phyloP scores from a whole-genome alignment of 108 stramenopile species.

The Licmophora abbreviata region DNA sequence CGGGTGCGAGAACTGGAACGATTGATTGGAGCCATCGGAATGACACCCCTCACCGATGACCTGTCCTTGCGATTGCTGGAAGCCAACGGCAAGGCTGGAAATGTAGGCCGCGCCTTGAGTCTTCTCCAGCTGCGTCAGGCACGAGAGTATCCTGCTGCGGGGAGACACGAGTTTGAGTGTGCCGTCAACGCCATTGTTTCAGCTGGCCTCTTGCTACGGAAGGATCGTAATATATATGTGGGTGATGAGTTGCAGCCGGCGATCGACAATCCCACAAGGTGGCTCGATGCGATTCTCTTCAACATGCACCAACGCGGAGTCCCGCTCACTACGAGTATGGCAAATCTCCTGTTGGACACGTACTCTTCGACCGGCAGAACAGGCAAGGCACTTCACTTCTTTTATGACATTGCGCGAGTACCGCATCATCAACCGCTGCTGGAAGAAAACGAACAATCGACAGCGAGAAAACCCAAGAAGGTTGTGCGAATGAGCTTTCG shows the following conservation, averaged over 20 bases:
- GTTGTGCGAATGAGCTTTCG: slow-evolving; percentile 42
- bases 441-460: slow-evolving; percentile 6
- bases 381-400: slow-evolving; percentile 69
- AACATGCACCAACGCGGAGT: slow-evolving; percentile 77
- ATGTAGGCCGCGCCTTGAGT: slow-evolving; percentile 59
- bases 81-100: slow-evolving; percentile 81
- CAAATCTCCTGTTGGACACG: slow-evolving; percentile 64
- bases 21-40: slow-evolving; percentile 47
- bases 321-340: slow-evolving; percentile 40
- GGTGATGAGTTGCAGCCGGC: slow-evolving; percentile 54
- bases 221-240: slow-evolving; percentile 58
- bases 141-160: slow-evolving; percentile 37
- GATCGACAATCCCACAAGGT: slow-evolving; percentile 81
- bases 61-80: slow-evolving; percentile 66
- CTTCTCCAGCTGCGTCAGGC: slow-evolving; percentile 50
- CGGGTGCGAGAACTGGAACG: slow-evolving; percentile 21
- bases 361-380: slow-evolving; percentile 57
- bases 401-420: slow-evolving; percentile 57
- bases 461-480: slow-evolving; percentile 18
- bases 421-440: slow-evolving; percentile 7
- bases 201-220: slow-evolving; percentile 46
- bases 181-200: slow-evolving; percentile 57
- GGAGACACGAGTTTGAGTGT: slow-evolving; percentile 49
- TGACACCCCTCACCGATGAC: slow-evolving; percentile 58
- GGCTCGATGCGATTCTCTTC: slow-evolving; percentile 77